Percentiles rank a stretch among this genome's conserved stretches.
Conservation (phyloP, 257 asterid species). For the Thymus mandschuricus region DNA sequence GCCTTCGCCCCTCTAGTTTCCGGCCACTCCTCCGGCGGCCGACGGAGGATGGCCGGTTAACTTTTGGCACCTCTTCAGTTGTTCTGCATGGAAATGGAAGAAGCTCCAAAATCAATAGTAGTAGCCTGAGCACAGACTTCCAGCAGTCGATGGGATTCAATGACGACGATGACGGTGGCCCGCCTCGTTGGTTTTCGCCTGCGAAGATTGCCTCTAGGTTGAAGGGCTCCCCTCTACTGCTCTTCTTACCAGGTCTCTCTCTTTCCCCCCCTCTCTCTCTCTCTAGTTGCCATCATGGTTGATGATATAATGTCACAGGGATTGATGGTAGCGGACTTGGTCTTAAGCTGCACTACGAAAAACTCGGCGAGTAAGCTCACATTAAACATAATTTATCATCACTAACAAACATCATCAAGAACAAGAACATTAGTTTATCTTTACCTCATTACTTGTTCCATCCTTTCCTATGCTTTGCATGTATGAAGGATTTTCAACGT, state of each 20-base stretch:
- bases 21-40: too few relatives aligned
- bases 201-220: conserved; percentile 33
- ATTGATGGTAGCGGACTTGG: conserved; percentile 58
- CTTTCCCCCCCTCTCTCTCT: not conserved
- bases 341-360: conserved; percentile 44
- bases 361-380: conserved; percentile 48
- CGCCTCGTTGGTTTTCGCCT: conserved; percentile 46
- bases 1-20: too few relatives aligned
- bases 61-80: too few relatives aligned
- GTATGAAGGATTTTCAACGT: conserved; percentile 51
- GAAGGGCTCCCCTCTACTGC: conserved; percentile 46
- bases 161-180: too few relatives aligned
- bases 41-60: too few relatives aligned
- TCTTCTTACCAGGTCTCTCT: conserved; percentile 55
- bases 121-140: too few relatives aligned
- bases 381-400: too few relatives aligned
- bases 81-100: too few relatives aligned
- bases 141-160: too few relatives aligned
- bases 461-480: not conserved
- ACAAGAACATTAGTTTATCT: not conserved
- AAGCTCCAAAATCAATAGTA: too few relatives aligned
- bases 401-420: not conserved
- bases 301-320: conserved; percentile 36
- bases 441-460: too few relatives aligned
- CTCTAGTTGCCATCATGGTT: not conserved